Conservation (phyloP, 108 stramenopile genomes). For the Skeletonema tropicum region DNA sequence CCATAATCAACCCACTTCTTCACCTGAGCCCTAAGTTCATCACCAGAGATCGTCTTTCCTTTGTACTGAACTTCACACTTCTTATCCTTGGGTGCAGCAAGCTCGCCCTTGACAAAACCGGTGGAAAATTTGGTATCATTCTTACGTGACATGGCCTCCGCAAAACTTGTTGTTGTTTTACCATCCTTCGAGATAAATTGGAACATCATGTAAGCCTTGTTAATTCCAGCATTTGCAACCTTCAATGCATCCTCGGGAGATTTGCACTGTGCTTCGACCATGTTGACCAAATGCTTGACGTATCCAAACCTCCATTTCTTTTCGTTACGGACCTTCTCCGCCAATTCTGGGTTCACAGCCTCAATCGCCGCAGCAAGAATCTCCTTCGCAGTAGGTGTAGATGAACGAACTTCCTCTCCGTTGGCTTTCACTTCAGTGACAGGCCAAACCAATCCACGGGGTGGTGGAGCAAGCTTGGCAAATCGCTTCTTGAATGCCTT, state of each 20-base stretch:
- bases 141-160: slow-evolving; percentile 85
- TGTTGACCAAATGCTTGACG: slow-evolving; percentile 81
- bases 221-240: slow-evolving; percentile 91
- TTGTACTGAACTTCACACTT: slow-evolving; percentile 92
- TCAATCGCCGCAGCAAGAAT: slow-evolving; percentile 88
- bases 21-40: slow-evolving; percentile 83
- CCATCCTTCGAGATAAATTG: slow-evolving; percentile 90
- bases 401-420: slow-evolving; percentile 77
- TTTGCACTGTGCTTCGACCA: slow-evolving; percentile 86
- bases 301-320: slow-evolving; percentile 92
- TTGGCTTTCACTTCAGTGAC: slow-evolving; percentile 64
- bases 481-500: slow-evolving; percentile 92
- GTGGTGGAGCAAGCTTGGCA: slow-evolving; percentile 86
- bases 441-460: slow-evolving; percentile 90
- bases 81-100: slow-evolving; percentile 31
- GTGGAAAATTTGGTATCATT: slow-evolving; percentile 82
- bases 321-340: slow-evolving; percentile 60
- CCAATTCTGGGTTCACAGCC: slow-evolving; percentile 73
- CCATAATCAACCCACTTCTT: slow-evolving; percentile 93
- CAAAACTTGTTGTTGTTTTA: slow-evolving; percentile 69
- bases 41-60: slow-evolving; percentile 81
- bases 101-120: slow-evolving; percentile 77
- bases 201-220: slow-evolving; percentile 88
- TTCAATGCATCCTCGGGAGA: slow-evolving; percentile 85
- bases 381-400: slow-evolving; percentile 84